These are phyloP conservation scores for Saposhnikovia divaricata DNA, from an alignment of 129 eudicot species.

Conservation along the genomic window DNA sequence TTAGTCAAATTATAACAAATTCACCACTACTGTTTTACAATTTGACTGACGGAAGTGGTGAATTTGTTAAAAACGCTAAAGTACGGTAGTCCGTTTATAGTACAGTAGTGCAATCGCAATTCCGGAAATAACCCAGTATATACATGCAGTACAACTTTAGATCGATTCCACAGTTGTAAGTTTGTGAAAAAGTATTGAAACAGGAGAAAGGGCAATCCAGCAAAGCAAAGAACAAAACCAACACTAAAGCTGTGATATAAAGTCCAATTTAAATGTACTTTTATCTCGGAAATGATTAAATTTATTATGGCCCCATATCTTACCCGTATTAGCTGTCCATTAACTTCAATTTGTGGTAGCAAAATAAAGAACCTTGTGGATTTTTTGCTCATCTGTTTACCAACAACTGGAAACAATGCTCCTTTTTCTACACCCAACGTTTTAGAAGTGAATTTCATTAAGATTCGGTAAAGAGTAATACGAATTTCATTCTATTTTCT, in stretches of 20 bases:
- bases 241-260: background rate
- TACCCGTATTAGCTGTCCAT: conserved; percentile 8
- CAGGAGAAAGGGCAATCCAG: conserved; percentile 2
- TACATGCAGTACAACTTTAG: background rate
- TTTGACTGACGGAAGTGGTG: too few relatives aligned
- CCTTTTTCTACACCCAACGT: background rate
- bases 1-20: too few relatives aligned
- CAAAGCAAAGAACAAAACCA: background rate
- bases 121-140: too few relatives aligned
- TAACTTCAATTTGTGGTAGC: background rate
- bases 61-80: too few relatives aligned
- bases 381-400: background rate
- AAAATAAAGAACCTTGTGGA: background rate
- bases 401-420: background rate
- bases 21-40: too few relatives aligned
- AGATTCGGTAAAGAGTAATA: too few relatives aligned
- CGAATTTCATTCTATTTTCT: too few relatives aligned
- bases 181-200: background rate
- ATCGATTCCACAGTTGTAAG: background rate
- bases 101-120: too few relatives aligned
- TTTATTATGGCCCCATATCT: background rate
- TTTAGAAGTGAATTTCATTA: too few relatives aligned
- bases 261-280: conserved; percentile 1
- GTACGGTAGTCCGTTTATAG: too few relatives aligned
- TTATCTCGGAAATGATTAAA: background rate